Evolutionary conservation across 2,329 filamentous ascomycete species (phyloP).

Genomic region (Neopestalotiopsis sp.): DNA sequence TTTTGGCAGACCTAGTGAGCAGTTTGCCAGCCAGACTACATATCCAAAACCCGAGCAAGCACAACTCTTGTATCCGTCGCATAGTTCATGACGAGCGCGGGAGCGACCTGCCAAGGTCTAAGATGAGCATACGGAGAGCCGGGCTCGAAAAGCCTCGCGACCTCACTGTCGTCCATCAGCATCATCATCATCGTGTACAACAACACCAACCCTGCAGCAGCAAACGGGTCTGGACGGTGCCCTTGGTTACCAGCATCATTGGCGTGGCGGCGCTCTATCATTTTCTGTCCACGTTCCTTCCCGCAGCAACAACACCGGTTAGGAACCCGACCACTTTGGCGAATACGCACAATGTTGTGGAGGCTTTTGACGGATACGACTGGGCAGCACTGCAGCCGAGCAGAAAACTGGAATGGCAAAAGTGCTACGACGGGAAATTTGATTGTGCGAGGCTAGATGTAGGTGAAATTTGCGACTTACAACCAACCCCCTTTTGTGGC

Average conservation of each 20-base stretch:
- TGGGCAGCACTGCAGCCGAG: slow-evolving; percentile 36
- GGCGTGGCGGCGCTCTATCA: slow-evolving; percentile 4
- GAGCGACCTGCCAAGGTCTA: not conserved
- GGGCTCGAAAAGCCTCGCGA: not conserved
- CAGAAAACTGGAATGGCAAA: slow-evolving; percentile 37
- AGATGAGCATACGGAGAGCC: not conserved
- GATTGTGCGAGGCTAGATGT: slow-evolving; percentile 43
- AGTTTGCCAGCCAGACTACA: not conserved
- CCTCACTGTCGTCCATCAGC: not conserved
- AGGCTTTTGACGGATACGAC: slow-evolving; percentile 16
- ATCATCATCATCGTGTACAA: too few species aligned
- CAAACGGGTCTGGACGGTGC: not conserved
- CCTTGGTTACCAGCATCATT: not conserved
- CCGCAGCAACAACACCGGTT: not conserved
- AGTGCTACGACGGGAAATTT: slow-evolving; percentile 38
- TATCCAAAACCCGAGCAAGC: too few species aligned
- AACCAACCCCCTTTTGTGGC: too few species aligned
- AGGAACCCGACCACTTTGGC: not conserved
- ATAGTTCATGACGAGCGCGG: not conserved
- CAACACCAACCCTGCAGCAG: too few species aligned
- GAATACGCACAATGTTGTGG: not conserved
- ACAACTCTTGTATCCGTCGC: too few species aligned
- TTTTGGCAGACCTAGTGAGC: not conserved
- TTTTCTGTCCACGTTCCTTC: not conserved
- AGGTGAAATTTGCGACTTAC: not conserved